A percentile compares a stretch with the other conserved stretches of the same genome.
Conservation (phyloP, 164 flowering plant genomes). For the Aristolochia contorta region DNA sequence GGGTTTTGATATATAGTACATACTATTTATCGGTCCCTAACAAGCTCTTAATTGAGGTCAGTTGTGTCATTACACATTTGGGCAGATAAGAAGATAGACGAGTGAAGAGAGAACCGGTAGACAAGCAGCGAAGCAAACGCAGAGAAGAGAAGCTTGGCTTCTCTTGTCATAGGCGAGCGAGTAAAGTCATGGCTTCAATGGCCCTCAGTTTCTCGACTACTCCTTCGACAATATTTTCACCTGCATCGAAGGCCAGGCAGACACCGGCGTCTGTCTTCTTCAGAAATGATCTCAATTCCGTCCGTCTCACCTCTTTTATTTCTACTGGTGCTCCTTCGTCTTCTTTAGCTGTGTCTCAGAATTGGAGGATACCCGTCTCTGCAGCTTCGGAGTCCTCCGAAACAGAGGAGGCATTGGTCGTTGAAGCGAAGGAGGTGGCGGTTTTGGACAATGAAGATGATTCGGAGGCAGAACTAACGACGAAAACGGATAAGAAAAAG, state of each 20-base stretch:
- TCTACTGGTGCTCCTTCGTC: neutral
- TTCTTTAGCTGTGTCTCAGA: neutral
- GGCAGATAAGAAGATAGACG: too few relatives aligned
- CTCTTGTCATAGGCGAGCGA: neutral
- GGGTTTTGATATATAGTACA: too few relatives aligned
- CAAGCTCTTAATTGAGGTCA: too few relatives aligned
- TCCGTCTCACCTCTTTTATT: neutral
- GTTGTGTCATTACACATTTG: too few relatives aligned
- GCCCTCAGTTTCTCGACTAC: constrained; percentile 3
- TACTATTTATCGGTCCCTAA: too few relatives aligned
- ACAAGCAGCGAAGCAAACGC: too few relatives aligned
- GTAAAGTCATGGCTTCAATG: constrained; percentile 7
- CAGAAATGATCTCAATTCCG: neutral
- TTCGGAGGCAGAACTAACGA: constrained; percentile 6
- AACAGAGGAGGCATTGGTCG: neutral
- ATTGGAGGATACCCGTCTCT: constrained; percentile 2
- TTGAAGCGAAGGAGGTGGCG: constrained; percentile 16
- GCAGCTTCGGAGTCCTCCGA: neutral
- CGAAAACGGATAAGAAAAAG: neutral
- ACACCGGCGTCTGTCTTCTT: constrained; percentile 2
- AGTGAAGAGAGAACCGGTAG: too few relatives aligned
- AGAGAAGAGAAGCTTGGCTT: too few relatives aligned
- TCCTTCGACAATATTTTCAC: neutral
- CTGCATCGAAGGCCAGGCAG: neutral
- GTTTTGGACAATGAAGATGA: constrained; percentile 21